These are phyloP conservation scores for Nematodospora valgi DNA, from an alignment of 805 yeast species.

Conservation along the genomic window DNA sequence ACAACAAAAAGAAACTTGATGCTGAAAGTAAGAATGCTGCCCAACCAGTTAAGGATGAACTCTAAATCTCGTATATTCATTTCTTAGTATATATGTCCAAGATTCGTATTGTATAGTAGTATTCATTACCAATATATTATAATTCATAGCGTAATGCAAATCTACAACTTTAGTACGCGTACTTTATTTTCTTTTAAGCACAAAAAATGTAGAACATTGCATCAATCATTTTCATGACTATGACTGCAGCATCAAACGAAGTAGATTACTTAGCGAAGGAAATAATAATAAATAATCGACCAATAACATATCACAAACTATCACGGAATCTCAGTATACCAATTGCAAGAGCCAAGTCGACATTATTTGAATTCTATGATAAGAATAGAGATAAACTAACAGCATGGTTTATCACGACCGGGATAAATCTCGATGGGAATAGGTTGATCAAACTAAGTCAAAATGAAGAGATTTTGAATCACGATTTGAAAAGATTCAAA, in stretches of 20 bases:
- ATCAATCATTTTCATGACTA: constrained; percentile 26
- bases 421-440: constrained; percentile 19
- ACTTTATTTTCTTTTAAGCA: too few relatives aligned
- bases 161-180: constrained; percentile 2
- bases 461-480: constrained; percentile 18
- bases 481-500: constrained; percentile 22
- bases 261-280: constrained; percentile 28
- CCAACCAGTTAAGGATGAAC: constrained; percentile 12
- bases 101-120: background rate
- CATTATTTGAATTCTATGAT: constrained; percentile 36
- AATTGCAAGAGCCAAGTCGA: constrained; percentile 34
- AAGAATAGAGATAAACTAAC: constrained; percentile 31
- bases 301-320: constrained; percentile 41
- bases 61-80: constrained; percentile 3
- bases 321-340: constrained; percentile 39
- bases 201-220: background rate
- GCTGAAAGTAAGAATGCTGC: constrained; percentile 3
- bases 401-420: constrained; percentile 43
- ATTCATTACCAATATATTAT: background rate
- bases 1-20: constrained; percentile 3
- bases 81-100: background rate
- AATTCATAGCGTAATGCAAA: background rate
- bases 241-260: constrained; percentile 25
- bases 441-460: constrained; percentile 19
- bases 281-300: constrained; percentile 18